Evolutionary conservation across 257 asterid species (phyloP).

Genomic region (Coffea canephora): DNA sequence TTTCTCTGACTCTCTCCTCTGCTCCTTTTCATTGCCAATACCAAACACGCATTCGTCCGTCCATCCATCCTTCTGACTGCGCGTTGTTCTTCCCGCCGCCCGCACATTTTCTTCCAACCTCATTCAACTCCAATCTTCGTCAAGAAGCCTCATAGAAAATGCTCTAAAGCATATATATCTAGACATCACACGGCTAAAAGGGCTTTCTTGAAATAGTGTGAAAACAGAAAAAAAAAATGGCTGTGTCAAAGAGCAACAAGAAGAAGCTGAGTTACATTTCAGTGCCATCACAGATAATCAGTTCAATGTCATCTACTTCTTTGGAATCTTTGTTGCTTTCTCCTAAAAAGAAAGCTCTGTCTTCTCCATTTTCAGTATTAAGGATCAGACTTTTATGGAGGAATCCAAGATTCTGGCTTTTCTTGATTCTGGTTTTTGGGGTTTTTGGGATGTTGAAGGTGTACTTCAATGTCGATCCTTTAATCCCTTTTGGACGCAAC

Average conservation of each 20-base stretch:
- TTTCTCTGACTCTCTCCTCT: slow-evolving; percentile 34
- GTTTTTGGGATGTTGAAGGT: slow-evolving; percentile 56
- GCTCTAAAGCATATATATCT: background rate
- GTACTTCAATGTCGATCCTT: slow-evolving; percentile 51
- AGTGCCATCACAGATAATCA: slow-evolving; percentile 77
- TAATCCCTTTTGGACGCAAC: slow-evolving; percentile 43
- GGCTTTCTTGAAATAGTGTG: background rate
- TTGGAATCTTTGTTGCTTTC: slow-evolving; percentile 67
- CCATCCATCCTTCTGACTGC: slow-evolving; percentile 5
- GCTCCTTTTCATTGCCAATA: slow-evolving; percentile 23
- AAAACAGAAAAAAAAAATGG: slow-evolving; percentile 46
- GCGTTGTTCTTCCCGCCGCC: slow-evolving; percentile 33
- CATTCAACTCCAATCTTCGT: slow-evolving; percentile 22
- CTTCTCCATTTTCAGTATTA: slow-evolving; percentile 14
- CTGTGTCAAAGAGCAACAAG: slow-evolving; percentile 69
- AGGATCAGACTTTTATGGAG: slow-evolving; percentile 38
- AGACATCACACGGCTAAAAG: background rate
- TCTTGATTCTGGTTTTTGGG: slow-evolving; percentile 45
- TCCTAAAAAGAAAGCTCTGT: slow-evolving; percentile 56
- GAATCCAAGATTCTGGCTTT: slow-evolving; percentile 54
- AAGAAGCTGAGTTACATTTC: slow-evolving; percentile 76
- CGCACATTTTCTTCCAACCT: background rate
- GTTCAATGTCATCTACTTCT: slow-evolving; percentile 68
- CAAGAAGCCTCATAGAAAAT: slow-evolving; percentile 27
- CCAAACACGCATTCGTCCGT: slow-evolving; percentile 45